These are phyloP conservation scores for Teunomyces funiuensis DNA, from an alignment of 805 yeast genomes.

Conservation along the genomic window DNA sequence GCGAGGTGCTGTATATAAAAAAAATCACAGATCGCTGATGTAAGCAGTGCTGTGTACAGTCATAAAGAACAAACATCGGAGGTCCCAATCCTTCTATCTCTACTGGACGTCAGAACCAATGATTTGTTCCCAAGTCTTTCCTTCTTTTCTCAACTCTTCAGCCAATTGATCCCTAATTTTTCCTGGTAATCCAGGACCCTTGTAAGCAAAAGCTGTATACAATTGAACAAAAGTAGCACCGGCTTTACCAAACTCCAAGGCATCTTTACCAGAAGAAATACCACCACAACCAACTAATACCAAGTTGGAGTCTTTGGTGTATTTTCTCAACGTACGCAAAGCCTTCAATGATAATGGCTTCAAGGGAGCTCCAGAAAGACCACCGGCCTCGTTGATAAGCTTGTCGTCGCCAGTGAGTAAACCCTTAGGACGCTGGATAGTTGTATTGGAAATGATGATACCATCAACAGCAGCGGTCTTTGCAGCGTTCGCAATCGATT, in stretches of 20 bases:
- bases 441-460: constrained; percentile 88
- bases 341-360: constrained; percentile 78
- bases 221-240: constrained; percentile 90
- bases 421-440: constrained; percentile 73
- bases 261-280: constrained; percentile 82
- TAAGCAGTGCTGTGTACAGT: too few species aligned
- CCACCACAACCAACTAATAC: constrained; percentile 95
- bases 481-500: constrained; percentile 79
- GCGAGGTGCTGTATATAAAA: not conserved
- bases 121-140: constrained; percentile 81
- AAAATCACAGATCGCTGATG: not conserved
- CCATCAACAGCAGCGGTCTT: constrained; percentile 81
- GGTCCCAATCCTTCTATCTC: not conserved
- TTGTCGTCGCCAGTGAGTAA: constrained; percentile 48
- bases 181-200: constrained; percentile 80
- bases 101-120: constrained; percentile 55
- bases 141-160: constrained; percentile 60
- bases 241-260: constrained; percentile 85
- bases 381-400: constrained; percentile 68
- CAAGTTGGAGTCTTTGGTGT: constrained; percentile 70
- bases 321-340: constrained; percentile 65
- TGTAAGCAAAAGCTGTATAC: constrained; percentile 88
- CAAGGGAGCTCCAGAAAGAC: constrained; percentile 89
- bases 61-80: too few species aligned
- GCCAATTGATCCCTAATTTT: constrained; percentile 43